phyloP scores from a whole-genome alignment of 345 rosid species.

The Citrus australasica region DNA sequence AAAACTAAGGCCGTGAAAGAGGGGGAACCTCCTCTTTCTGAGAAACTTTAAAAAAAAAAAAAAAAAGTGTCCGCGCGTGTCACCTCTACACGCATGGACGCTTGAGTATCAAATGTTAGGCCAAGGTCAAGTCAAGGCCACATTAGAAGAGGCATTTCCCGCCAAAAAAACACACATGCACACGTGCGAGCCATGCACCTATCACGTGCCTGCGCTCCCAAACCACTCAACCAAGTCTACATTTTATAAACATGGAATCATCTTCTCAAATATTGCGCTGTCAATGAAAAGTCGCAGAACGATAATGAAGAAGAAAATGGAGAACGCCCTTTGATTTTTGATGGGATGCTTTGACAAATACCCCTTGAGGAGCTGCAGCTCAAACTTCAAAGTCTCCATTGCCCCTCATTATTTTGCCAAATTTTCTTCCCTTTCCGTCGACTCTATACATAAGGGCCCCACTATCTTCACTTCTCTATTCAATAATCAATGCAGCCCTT shows the following conservation, averaged over 20 bases:
- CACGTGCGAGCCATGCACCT: constrained; percentile 35
- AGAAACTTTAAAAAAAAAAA: not conserved
- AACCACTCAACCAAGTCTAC: constrained; percentile 18
- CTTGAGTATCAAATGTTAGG: constrained; percentile 17
- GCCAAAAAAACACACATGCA: constrained; percentile 46
- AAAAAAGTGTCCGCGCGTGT: constrained; percentile 26
- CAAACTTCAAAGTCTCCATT: constrained; percentile 17
- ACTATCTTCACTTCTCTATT: constrained; percentile 24
- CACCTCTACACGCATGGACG: constrained; percentile 27
- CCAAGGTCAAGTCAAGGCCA: constrained; percentile 27
- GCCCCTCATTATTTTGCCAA: not conserved
- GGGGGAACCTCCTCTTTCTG: not conserved
- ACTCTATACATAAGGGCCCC: constrained; percentile 30
- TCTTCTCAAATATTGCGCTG: not conserved
- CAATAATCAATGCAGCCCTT: constrained; percentile 40
- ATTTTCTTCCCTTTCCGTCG: not conserved
- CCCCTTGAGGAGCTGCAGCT: not conserved
- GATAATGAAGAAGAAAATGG: constrained; percentile 6
- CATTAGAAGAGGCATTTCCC: constrained; percentile 33
- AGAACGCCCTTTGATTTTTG: not conserved
- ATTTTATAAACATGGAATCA: constrained; percentile 11
- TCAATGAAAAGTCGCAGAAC: constrained; percentile 8
- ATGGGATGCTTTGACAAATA: constrained; percentile 8
- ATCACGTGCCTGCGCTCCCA: constrained; percentile 23
- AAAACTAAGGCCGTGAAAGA: constrained; percentile 26